Percentiles rank a stretch among this genome's conserved stretches.
These are phyloP conservation scores for Cephalotrichum gorgonifer DNA, from an alignment of 2,329 filamentous ascomycete genomes.

Conservation along the genomic window DNA sequence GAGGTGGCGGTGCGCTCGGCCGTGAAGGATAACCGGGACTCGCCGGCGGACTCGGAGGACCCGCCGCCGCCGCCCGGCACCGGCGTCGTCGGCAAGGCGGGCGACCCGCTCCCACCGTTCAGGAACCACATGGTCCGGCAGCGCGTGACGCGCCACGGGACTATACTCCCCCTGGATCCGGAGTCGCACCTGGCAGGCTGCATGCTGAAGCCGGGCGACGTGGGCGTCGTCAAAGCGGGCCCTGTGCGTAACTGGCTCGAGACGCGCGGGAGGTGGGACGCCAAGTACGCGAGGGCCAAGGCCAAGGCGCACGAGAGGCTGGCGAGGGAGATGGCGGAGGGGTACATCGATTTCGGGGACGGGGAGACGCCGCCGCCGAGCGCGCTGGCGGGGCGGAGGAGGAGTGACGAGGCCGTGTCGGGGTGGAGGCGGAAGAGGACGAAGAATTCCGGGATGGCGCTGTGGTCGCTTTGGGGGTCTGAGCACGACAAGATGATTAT, in stretches of 20 bases:
- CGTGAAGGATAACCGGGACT: not conserved
- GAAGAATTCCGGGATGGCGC: conserved; percentile 63
- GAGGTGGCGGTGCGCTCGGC: not conserved
- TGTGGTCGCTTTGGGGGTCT: conserved; percentile 84
- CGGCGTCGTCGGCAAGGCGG: conserved; percentile 61
- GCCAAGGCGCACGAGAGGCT: conserved; percentile 63
- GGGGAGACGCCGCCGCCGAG: conserved; percentile 76
- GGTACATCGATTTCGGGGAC: conserved; percentile 58
- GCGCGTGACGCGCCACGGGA: conserved; percentile 68
- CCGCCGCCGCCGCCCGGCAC: not conserved
- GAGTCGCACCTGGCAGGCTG: conserved; percentile 56
- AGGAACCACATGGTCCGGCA: conserved; percentile 86
- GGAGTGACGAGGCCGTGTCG: conserved; percentile 24
- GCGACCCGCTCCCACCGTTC: conserved; percentile 73
- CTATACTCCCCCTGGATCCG: conserved; percentile 56
- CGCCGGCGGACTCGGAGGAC: not conserved
- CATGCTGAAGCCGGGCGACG: conserved; percentile 36
- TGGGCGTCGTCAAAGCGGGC: conserved; percentile 71
- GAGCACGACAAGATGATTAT: conserved; percentile 77
- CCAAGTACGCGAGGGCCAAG: conserved; percentile 58
- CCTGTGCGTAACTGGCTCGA: conserved; percentile 78
- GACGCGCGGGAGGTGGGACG: conserved; percentile 64
- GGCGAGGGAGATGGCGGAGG: conserved; percentile 59
- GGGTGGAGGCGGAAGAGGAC: conserved; percentile 41
- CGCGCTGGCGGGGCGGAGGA: conserved; percentile 64